Percentiles rank a stretch among this genome's conserved stretches.
Evolutionary conservation across 1,284 basidiomycete species (phyloP).

Genomic region (Anthracocystis panici-leucophaei): DNA sequence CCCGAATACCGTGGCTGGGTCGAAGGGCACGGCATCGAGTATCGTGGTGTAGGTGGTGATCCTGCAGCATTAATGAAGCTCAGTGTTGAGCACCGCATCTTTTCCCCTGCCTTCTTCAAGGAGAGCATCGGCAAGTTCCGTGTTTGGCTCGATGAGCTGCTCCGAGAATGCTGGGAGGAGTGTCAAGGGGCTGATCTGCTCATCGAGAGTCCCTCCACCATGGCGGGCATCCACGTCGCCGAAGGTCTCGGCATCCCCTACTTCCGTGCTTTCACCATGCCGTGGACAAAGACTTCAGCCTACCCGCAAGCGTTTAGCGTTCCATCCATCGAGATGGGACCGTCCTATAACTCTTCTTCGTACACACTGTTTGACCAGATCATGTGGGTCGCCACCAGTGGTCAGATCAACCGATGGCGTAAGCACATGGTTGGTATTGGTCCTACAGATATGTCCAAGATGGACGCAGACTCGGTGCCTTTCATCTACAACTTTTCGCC

Average conservation of each 20-base stretch:
- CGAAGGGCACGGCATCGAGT: constrained; percentile 67
- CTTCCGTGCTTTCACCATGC: constrained; percentile 67
- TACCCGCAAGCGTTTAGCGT: constrained; percentile 67
- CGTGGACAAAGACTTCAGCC: constrained; percentile 59
- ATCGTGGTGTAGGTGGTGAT: constrained; percentile 59
- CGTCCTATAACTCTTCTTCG: constrained; percentile 56
- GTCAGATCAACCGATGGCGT: constrained; percentile 65
- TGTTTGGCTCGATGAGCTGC: constrained; percentile 63
- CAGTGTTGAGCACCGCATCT: constrained; percentile 56
- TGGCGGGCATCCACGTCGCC: constrained; percentile 65
- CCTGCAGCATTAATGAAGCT: constrained; percentile 63
- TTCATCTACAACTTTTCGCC: constrained; percentile 68
- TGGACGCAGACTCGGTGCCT: constrained; percentile 52
- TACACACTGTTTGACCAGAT: constrained; percentile 62
- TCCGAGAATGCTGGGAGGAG: constrained; percentile 54
- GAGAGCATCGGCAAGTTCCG: constrained; percentile 61
- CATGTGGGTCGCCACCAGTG: constrained; percentile 62
- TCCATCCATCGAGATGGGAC: constrained; percentile 51
- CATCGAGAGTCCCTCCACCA: constrained; percentile 63
- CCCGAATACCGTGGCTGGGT: constrained; percentile 77
- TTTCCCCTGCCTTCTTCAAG: constrained; percentile 54
- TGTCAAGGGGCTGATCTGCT: constrained; percentile 64
- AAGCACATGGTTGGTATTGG: constrained; percentile 57
- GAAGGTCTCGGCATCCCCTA: constrained; percentile 63
- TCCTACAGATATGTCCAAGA: constrained; percentile 49